Conservation (phyloP, 164 flowering plant genomes). For the Malania oleifera region DNA sequence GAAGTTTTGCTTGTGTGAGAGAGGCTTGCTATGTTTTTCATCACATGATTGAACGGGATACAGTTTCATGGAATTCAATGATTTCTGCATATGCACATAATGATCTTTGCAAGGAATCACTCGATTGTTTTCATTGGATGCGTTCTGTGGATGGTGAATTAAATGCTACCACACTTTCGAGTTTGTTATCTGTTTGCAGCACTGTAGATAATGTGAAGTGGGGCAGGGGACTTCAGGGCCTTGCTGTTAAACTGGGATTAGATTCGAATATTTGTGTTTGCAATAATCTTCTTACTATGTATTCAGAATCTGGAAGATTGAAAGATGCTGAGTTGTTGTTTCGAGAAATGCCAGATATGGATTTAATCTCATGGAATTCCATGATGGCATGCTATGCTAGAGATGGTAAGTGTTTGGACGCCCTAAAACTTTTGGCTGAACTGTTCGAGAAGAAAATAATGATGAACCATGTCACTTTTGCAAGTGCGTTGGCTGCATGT, state of each 20-base stretch:
- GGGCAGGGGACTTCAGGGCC: slow-evolving; percentile 66
- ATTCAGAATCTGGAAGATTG: slow-evolving; percentile 49
- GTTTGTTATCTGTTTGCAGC: slow-evolving; percentile 47
- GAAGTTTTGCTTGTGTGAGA: slow-evolving; percentile 36
- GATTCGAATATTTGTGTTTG: slow-evolving; percentile 43
- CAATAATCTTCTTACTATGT: slow-evolving; percentile 69
- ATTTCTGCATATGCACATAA: slow-evolving; percentile 57
- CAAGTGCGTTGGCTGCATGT: slow-evolving; percentile 70
- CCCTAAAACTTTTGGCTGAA: slow-evolving; percentile 37
- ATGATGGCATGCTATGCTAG: slow-evolving; percentile 56
- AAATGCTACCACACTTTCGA: slow-evolving; percentile 54
- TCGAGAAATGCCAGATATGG: slow-evolving; percentile 47
- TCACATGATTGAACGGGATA: slow-evolving; percentile 56
- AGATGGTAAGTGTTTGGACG: slow-evolving; percentile 33
- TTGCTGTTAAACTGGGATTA: slow-evolving; percentile 46
- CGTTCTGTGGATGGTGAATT: slow-evolving; percentile 33
- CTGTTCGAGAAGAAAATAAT: slow-evolving; percentile 25
- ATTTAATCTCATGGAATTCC: slow-evolving; percentile 78
- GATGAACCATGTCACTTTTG: slow-evolving; percentile 52
- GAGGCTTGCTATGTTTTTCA: slow-evolving; percentile 48
- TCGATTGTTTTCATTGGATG: slow-evolving; percentile 49
- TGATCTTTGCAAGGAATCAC: slow-evolving; percentile 36
- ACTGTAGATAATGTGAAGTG: slow-evolving; percentile 42
- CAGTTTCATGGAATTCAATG: slow-evolving; percentile 85
- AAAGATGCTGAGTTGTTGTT: slow-evolving; percentile 45